These are phyloP conservation scores for Phyllostachys edulis DNA, from an alignment of 176 grass and related monocot species.

Conservation along the genomic window DNA sequence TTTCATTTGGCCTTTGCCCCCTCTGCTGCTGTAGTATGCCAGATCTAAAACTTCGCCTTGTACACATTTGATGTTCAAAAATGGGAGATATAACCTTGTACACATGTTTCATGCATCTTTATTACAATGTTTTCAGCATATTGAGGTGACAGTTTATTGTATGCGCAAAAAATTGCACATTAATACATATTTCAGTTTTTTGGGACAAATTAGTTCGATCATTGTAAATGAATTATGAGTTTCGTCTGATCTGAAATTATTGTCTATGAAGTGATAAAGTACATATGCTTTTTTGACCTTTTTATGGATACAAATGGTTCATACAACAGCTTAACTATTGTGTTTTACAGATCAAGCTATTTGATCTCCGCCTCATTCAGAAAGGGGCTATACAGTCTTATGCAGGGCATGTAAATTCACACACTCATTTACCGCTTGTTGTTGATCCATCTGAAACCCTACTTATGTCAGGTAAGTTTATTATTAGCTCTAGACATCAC, in stretches of 20 bases:
- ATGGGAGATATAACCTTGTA: neutral
- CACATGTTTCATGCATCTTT: conserved; percentile 13
- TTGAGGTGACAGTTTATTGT: neutral
- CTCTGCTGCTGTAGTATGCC: neutral
- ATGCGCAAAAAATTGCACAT: neutral
- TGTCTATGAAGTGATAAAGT: neutral
- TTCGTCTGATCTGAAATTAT: neutral
- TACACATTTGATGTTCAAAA: conserved; percentile 7
- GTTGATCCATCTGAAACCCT: conserved; percentile 89
- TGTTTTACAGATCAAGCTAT: conserved; percentile 81
- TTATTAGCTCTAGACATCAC: conserved; percentile 17
- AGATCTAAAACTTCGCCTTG: neutral
- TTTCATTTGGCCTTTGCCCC: neutral
- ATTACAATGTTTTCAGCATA: neutral
- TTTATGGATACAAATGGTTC: conserved; percentile 27
- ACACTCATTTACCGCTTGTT: conserved; percentile 66
- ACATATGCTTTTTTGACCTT: neutral
- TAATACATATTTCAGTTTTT: neutral
- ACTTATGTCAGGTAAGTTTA: conserved; percentile 71
- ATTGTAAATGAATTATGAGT: conserved; percentile 15
- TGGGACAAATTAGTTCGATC: neutral
- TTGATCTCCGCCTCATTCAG: conserved; percentile 71
- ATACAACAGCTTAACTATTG: neutral
- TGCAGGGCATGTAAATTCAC: conserved; percentile 76
- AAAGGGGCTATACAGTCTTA: conserved; percentile 80